Base-by-base conservation (phyloP, 1,139 yeast species). In the Hanseniaspora uvarum region DNA sequence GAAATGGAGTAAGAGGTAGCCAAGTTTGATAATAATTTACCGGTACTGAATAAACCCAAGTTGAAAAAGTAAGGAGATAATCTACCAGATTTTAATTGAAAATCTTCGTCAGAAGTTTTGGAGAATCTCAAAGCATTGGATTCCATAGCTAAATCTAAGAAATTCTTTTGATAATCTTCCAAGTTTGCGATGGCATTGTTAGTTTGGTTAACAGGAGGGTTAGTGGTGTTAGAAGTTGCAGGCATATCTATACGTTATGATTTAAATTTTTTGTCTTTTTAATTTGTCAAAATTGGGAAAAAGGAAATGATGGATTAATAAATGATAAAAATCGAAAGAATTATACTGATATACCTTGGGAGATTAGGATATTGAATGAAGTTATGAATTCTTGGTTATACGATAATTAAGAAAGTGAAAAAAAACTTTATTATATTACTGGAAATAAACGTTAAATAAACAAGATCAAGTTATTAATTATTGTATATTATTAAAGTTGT, bases 51-150 rank as follows among this genome's bases (percentile, higher is more conserved):
- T 57, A 83, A 76, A 14, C 98, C 98, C 71, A 89, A 72, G 73
- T 92, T 92, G 79, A 92, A 92, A 67, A 92, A 92, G 70, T 92
- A 92, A 53, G 98, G 98, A n/a, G 97, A 88, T 58, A 74, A 72
- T 64, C 98, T 80, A 30, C 96, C 97, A 3, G 95, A 84, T 69
- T 92, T 92, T 66, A 92, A 76, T 26, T 95, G 86, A 75, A 86
- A 92, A 53, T 77, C 71, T 53, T 97, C 97, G 11, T 49, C 56
- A 21, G 38, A 11, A 12, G 21, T 24, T 21, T 48, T 49, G 16
- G 53, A 48, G 65, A 92, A 92, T 65, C 81, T 80, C 62, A 89
- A 76, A 11, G 96, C 95, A 60, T 83, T 73, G 54, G 85, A 78
- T 62, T 83, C 85, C 59, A 88, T 73, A 28, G 97, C 95, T 60